These are phyloP conservation scores for Fusarium tanahbumbuense DNA, from an alignment of 2,329 filamentous ascomycete genomes.

Conservation along the genomic window DNA sequence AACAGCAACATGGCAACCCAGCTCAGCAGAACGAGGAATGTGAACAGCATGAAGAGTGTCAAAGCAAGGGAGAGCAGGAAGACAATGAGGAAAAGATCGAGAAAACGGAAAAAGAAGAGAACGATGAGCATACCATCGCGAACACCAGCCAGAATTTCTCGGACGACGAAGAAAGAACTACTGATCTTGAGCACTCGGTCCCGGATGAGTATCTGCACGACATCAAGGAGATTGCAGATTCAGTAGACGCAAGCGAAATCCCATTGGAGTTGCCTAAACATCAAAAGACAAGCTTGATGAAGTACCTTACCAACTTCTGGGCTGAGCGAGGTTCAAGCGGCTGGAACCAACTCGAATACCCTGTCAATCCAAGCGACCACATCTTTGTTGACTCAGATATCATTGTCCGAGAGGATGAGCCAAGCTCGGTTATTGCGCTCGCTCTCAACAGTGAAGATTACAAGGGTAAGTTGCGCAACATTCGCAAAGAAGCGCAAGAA, in stretches of 20 bases:
- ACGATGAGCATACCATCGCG: constrained; percentile 46
- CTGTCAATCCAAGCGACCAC: constrained; percentile 87
- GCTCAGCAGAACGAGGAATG: constrained; percentile 45
- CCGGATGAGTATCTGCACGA: constrained; percentile 75
- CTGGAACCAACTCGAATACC: constrained; percentile 93
- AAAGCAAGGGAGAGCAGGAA: constrained; percentile 23
- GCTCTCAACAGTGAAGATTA: constrained; percentile 91
- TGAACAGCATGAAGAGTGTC: constrained; percentile 45
- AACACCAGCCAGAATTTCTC: constrained; percentile 66
- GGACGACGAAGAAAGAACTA: constrained; percentile 75
- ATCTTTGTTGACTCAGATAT: constrained; percentile 98
- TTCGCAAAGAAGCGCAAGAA: constrained; percentile 65
- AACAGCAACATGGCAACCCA: constrained; percentile 40
- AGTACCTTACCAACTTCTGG: constrained; percentile 97
- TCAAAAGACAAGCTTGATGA: constrained; percentile 92
- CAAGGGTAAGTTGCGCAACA: constrained; percentile 77
- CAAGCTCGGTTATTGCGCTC: constrained; percentile 94
- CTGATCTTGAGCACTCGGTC: constrained; percentile 77
- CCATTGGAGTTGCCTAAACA: constrained; percentile 86
- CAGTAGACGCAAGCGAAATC: constrained; percentile 71
- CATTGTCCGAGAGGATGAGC: constrained; percentile 96
- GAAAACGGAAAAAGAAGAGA: constrained; percentile 45
- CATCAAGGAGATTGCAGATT: constrained; percentile 71
- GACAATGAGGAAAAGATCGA: constrained; percentile 42
- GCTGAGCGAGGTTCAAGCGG: constrained; percentile 96